Base-by-base conservation (phyloP, 2,329 filamentous ascomycete genomes). In the Xylaria sp. region DNA sequence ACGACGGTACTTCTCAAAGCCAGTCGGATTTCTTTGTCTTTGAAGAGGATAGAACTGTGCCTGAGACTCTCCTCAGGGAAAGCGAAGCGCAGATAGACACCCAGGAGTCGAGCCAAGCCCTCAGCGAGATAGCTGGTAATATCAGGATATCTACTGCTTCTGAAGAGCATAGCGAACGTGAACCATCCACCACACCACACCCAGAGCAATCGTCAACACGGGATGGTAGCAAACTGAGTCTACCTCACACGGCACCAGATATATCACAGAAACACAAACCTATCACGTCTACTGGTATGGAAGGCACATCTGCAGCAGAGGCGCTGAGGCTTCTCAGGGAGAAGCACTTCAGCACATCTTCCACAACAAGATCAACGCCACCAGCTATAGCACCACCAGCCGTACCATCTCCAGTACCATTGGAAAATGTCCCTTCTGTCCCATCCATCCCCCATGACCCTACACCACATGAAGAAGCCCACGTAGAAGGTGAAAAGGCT, bases 81-180 rank as follows among this genome's bases (percentile, higher is more conserved):
- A 55, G 29, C 3, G 63, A 62, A 9, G 27, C 21, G 9, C 63
- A 69, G 29, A 57, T 44, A 53, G 40, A 68, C 21, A 71, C 72
- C 12, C 74, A 75, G 48, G 47, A 68, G 25, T 74, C 72, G 13
- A 74, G 71, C 66, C 76, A 76, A 63, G 74, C 74, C 48, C 61
- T 76, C 48, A 73, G 70, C 42, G 75, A 75, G 61, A 65, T 77
- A 40, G 67, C 75, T 70, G 71, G 68, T 60, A 77, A 76, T 69
- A 75, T 59, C 60, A 74, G 72, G 61, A 74, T 64, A 70, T 70
- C 75, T n/a, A 71, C 70, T 62, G 48, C 60, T 64, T 67, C 69
- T 50, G 35, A 66, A 63, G 66, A 37, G 42, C 53, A 62, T 35
- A 21, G 35, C 65, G 50, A 65, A 60, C 25, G 35, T 3, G 40